A percentile compares a stretch with the other conserved stretches of the same genome.
These are phyloP conservation scores for Colletotrichum nymphaeae DNA, from an alignment of 2,329 filamentous ascomycete genomes.

Conservation along the genomic window DNA sequence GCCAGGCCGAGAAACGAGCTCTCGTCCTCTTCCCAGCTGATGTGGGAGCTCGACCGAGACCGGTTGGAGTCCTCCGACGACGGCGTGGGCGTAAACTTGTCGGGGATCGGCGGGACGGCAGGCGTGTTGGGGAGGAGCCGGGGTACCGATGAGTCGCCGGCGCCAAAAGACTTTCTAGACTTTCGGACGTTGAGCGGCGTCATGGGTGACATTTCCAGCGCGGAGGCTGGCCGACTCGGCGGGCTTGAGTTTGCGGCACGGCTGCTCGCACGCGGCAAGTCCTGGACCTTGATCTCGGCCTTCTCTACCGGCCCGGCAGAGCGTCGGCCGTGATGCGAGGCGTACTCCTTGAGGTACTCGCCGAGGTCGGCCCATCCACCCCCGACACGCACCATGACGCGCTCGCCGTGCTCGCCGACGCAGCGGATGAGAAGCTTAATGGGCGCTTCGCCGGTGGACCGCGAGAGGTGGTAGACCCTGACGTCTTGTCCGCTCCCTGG, in stretches of 20 bases:
- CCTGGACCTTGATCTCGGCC: constrained; percentile 68
- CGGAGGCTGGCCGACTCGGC: constrained; percentile 48
- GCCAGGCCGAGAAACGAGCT: constrained; percentile 74
- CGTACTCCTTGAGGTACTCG: constrained; percentile 94
- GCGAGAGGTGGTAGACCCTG: constrained; percentile 90
- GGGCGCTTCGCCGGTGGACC: constrained; percentile 84
- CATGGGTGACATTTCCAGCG: constrained; percentile 52
- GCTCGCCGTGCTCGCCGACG: constrained; percentile 88
- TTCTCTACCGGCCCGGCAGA: constrained; percentile 58
- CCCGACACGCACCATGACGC: constrained; percentile 97
- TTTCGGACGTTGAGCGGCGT: constrained; percentile 67
- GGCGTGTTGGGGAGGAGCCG: constrained; percentile 56
- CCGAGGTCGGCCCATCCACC: constrained; percentile 98
- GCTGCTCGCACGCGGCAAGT: constrained; percentile 49
- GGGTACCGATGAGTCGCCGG: constrained; percentile 42
- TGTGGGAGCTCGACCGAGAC: constrained; percentile 64
- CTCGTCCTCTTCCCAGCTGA: constrained; percentile 70
- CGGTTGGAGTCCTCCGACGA: constrained; percentile 56
- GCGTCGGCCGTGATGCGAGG: constrained; percentile 87
- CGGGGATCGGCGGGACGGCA: constrained; percentile 43
- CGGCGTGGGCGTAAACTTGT: constrained; percentile 56
- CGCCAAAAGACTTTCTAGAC: constrained; percentile 59
- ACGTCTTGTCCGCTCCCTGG: constrained; percentile 76
- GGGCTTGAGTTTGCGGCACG: constrained; percentile 46
- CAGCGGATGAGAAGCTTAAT: constrained; percentile 95